Evolutionary conservation across 1,284 basidiomycete genomes (phyloP).

Genomic region (Rhizopogon hawkerae): DNA sequence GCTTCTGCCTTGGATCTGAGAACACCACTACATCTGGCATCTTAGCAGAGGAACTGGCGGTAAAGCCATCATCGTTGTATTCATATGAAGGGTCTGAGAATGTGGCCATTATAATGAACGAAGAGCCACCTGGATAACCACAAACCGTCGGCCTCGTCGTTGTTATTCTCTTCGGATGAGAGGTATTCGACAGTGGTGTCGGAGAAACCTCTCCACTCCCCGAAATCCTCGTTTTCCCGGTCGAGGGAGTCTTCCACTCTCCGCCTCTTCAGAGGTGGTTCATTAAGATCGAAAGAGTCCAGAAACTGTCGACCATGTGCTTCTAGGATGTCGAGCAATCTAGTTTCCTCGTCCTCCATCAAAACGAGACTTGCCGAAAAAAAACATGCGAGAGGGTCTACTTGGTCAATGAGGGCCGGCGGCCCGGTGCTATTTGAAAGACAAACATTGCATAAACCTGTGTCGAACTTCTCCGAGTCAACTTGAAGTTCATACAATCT

Average conservation of each 20-base stretch:
- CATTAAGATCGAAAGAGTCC: conserved; percentile 38
- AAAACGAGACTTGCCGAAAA: conserved; percentile 8
- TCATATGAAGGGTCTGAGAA: conserved; percentile 25
- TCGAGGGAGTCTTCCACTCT: conserved; percentile 1
- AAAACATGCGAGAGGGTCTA: background rate
- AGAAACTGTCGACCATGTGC: conserved; percentile 60
- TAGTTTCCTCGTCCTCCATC: conserved; percentile 23
- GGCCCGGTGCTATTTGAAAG: background rate
- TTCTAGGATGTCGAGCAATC: conserved; percentile 49
- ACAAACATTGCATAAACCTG: background rate
- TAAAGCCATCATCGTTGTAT: conserved; percentile 37
- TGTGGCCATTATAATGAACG: background rate
- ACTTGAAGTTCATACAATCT: too few relatives aligned
- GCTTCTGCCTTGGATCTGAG: conserved; percentile 31
- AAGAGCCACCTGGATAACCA: background rate
- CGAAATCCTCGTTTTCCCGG: conserved; percentile 10
- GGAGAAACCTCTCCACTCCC: conserved; percentile 30
- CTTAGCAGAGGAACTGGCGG: conserved; percentile 20
- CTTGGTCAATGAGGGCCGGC: background rate
- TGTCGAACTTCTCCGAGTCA: too few relatives aligned
- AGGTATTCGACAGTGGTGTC: conserved; percentile 3
- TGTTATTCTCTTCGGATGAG: conserved; percentile 7
- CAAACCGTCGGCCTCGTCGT: conserved; percentile 17
- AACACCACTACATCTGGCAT: conserved; percentile 49
- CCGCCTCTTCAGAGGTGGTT: conserved; percentile 23